phyloP scores from a whole-genome alignment of 2,329 filamentous ascomycete species.

The Drechslerella stenobrocha region DNA sequence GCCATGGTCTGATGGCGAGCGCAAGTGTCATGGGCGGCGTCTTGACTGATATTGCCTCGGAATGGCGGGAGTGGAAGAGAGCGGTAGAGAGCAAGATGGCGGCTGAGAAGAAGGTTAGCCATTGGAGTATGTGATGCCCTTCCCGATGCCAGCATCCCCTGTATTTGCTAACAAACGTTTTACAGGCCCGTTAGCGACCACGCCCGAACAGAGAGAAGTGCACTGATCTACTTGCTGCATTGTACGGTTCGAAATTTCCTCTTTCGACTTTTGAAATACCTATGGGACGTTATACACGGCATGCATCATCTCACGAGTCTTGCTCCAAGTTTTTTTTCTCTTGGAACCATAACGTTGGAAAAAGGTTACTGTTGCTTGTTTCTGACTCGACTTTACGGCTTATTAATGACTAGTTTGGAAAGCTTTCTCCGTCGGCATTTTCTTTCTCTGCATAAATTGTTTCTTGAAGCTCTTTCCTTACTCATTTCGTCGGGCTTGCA shows the following conservation, averaged over 20 bases:
- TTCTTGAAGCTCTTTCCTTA: background rate
- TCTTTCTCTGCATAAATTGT: conserved; percentile 4
- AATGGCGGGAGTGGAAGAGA: conserved; percentile 87
- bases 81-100: conserved; percentile 55
- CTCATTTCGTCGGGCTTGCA: background rate
- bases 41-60: conserved; percentile 88
- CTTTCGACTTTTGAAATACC: background rate
- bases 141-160: background rate
- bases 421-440: background rate
- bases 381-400: background rate
- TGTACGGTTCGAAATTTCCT: background rate
- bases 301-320: background rate
- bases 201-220: conserved; percentile 41
- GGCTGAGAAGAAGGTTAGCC: conserved; percentile 33
- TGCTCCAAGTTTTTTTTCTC: background rate
- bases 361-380: conserved; percentile 4
- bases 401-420: conserved; percentile 5
- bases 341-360: background rate
- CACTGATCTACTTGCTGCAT: conserved; percentile 13
- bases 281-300: background rate
- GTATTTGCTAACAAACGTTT: conserved; percentile 9
- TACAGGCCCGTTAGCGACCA: conserved; percentile 37
- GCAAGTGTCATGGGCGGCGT: conserved; percentile 90
- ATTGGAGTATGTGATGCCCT: conserved; percentile 33
- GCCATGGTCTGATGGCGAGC: conserved; percentile 94